Evolutionary conservation across 73 alveolate species (phyloP).

Genomic region (Tetrahymena malaccensis): DNA sequence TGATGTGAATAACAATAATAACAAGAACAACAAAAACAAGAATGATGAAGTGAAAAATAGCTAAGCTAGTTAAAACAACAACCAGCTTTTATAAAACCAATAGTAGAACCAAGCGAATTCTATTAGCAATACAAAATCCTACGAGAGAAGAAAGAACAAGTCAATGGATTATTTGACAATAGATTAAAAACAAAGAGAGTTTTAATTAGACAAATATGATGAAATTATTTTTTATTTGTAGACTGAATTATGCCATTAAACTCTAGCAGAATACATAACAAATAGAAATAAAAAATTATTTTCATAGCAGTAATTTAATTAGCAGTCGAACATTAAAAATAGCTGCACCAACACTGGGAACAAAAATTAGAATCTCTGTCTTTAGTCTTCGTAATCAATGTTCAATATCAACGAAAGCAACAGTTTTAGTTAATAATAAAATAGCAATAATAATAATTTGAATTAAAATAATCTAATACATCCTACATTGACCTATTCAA

Average conservation of each 20-base stretch:
- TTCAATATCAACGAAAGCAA: not conserved
- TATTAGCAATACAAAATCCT: not conserved
- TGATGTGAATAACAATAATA: not conserved
- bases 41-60: not conserved
- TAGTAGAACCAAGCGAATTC: not conserved
- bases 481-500: not conserved
- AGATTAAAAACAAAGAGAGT: not conserved
- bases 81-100: not conserved
- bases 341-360: not conserved
- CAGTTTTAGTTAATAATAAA: not conserved
- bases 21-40: not conserved
- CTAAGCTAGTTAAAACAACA: not conserved
- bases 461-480: not conserved
- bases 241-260: constrained; percentile 25
- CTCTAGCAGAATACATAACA: constrained; percentile 6
- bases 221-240: constrained; percentile 10
- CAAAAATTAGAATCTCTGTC: not conserved
- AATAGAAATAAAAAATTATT: constrained; percentile 1
- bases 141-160: not conserved
- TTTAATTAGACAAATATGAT: constrained; percentile 3
- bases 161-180: not conserved
- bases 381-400: not conserved
- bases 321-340: not conserved
- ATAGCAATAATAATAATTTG: not conserved
- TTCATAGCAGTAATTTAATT: not conserved